phyloP scores from a whole-genome alignment of 352 stramenopile genomes.

The Hyaloperonospora brassicae region DNA sequence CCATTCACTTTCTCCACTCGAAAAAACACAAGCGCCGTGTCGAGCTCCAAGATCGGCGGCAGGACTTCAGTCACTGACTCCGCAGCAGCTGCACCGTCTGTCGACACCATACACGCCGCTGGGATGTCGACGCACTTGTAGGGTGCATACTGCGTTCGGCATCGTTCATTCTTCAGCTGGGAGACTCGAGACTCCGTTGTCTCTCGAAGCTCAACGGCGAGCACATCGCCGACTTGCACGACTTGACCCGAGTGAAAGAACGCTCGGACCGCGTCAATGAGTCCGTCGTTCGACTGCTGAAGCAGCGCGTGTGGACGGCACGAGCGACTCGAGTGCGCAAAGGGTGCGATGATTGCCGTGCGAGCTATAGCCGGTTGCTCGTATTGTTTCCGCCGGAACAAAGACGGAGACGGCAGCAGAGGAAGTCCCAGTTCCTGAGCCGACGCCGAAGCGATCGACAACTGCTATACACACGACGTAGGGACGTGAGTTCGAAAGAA shows the following conservation, averaged over 20 bases:
- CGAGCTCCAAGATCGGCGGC: conserved; percentile 41
- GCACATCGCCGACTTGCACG: conserved; percentile 60
- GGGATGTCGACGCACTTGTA: conserved; percentile 45
- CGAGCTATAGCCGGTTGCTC: conserved; percentile 40
- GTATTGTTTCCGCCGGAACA: conserved; percentile 43
- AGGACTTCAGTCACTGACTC: conserved; percentile 22
- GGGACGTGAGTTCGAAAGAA: too few species aligned
- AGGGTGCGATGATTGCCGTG: conserved; percentile 56
- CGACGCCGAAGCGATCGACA: conserved; percentile 32
- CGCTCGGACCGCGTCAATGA: conserved; percentile 48
- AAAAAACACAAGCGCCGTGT: conserved; percentile 73
- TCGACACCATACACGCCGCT: conserved; percentile 21
- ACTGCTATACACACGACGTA: conserved; percentile 10
- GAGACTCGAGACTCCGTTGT: conserved; percentile 24
- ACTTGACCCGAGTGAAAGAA: conserved; percentile 55
- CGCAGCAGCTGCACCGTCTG: conserved; percentile 5
- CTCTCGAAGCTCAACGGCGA: conserved; percentile 52
- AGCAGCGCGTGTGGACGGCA: conserved; percentile 48
- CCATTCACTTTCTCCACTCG: conserved; percentile 49
- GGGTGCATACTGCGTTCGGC: conserved; percentile 19
- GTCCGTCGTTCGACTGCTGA: conserved; percentile 39
- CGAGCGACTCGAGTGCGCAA: conserved; percentile 55
- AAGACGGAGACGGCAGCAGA: conserved; percentile 10
- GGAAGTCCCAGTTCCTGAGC: conserved; percentile 43
- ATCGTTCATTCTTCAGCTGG: conserved; percentile 15